phyloP scores from a whole-genome alignment of 176 grass and related monocot species.

The Phoenix dactylifera region DNA sequence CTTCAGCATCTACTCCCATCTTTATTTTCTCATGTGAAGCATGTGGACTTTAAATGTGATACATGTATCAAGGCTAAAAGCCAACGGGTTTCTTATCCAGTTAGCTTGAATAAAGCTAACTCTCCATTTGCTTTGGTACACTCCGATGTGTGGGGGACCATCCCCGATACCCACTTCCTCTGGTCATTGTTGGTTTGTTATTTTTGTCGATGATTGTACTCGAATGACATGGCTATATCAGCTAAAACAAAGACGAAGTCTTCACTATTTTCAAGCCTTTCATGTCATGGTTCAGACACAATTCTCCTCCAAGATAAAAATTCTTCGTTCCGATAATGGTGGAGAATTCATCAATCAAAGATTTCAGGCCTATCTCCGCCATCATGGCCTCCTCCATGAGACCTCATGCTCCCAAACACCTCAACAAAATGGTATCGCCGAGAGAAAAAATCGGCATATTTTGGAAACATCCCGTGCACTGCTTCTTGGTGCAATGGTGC shows the following conservation, averaged over 20 bases:
- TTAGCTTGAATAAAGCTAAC: too few relatives aligned
- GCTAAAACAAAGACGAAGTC: constrained; percentile 2
- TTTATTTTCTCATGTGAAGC: neutral
- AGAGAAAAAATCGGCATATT: too few relatives aligned
- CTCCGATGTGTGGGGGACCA: too few relatives aligned
- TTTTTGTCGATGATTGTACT: constrained; percentile 14
- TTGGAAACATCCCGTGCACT: too few relatives aligned
- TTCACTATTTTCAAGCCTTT: neutral
- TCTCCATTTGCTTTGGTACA: too few relatives aligned
- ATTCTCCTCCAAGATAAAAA: neutral
- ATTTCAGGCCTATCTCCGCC: neutral
- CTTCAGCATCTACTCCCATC: neutral
- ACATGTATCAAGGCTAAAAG: constrained; percentile 3
- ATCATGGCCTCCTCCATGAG: neutral
- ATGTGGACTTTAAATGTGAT: neutral
- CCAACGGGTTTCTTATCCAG: neutral
- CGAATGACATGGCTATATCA: constrained; percentile 7
- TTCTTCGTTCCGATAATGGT: neutral
- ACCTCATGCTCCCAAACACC: neutral
- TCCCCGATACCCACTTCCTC: too few relatives aligned
- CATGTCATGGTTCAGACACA: neutral
- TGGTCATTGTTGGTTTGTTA: neutral
- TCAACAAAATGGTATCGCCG: neutral
- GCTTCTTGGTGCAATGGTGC: too few relatives aligned
- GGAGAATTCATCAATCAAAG: neutral